Conservation (phyloP, 208 protist genomes). For the Trypanosoma caninum region DNA sequence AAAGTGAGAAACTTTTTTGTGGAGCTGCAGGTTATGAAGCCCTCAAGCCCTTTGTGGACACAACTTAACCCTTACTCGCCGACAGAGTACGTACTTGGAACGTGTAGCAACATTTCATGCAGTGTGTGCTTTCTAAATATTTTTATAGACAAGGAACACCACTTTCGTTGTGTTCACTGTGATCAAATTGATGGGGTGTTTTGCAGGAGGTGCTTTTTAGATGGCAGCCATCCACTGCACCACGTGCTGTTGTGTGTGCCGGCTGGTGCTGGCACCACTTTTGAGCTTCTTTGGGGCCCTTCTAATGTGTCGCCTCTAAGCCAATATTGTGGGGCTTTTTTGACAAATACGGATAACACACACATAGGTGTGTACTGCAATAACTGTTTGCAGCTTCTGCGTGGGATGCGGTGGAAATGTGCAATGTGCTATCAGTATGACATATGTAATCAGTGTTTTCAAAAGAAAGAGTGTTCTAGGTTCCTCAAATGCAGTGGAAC, state of each 20-base stretch:
- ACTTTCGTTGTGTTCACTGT: constrained; percentile 83
- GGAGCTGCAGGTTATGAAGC: constrained; percentile 45
- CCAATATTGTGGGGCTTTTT: constrained; percentile 34
- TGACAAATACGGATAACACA: constrained; percentile 32
- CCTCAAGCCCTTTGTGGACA: constrained; percentile 48
- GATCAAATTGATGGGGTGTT: constrained; percentile 31
- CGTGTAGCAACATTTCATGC: constrained; percentile 46
- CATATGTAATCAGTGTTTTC: constrained; percentile 54
- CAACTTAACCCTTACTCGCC: constrained; percentile 60
- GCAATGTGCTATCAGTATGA: constrained; percentile 79
- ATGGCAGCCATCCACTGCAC: constrained; percentile 41
- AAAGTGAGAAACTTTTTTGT: constrained; percentile 47
- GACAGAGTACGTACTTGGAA: constrained; percentile 31
- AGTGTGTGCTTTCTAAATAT: constrained; percentile 41
- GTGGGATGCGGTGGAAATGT: constrained; percentile 80
- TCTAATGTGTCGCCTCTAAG: constrained; percentile 65
- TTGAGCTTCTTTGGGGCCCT: constrained; percentile 70
- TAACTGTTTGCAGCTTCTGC: constrained; percentile 48
- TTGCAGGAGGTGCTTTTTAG: constrained; percentile 36
- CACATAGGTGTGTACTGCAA: constrained; percentile 80
- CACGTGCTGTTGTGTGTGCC: constrained; percentile 69
- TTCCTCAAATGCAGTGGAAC: background rate
- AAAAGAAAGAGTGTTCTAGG: constrained; percentile 16
- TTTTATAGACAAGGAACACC: constrained; percentile 38
- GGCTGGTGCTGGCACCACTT: constrained; percentile 19